A percentile compares a stretch with the other conserved stretches of the same genome.
These are phyloP conservation scores for Beta lomatogona DNA, from an alignment of 179 eudicot species.

Conservation along the genomic window DNA sequence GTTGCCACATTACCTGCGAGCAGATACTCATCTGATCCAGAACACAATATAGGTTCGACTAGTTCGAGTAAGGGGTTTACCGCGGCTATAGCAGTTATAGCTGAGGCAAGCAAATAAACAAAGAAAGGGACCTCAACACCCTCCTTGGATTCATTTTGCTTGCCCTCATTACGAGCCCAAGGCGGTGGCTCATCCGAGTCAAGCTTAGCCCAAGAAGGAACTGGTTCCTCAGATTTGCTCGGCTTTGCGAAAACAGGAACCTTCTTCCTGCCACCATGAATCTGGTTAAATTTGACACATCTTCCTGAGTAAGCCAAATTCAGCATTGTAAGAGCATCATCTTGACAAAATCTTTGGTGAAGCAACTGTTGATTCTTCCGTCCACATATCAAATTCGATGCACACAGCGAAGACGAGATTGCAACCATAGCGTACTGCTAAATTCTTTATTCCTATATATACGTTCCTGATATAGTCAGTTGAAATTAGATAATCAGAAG, in stretches of 20 bases:
- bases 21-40: not conserved
- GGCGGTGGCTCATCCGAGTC: slow-evolving; percentile 92
- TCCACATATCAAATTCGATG: slow-evolving; percentile 15
- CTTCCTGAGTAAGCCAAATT: slow-evolving; percentile 12
- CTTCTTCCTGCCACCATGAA: slow-evolving; percentile 13
- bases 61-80: slow-evolving; percentile 34
- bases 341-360: slow-evolving; percentile 17
- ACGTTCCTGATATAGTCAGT: not conserved
- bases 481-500: not conserved
- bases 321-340: slow-evolving; percentile 13
- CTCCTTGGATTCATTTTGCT: slow-evolving; percentile 36
- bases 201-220: slow-evolving; percentile 87
- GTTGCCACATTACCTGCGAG: not conserved
- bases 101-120: slow-evolving; percentile 90
- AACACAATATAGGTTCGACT: no score
- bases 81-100: slow-evolving; percentile 93
- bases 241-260: slow-evolving; percentile 38
- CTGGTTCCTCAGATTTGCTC: slow-evolving; percentile 45
- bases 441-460: not conserved
- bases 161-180: slow-evolving; percentile 78
- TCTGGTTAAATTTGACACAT: slow-evolving; percentile 1
- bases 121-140: slow-evolving; percentile 61
- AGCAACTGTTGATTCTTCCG: slow-evolving; percentile 18
- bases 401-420: slow-evolving; percentile 31
- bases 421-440: slow-evolving; percentile 35